Evolutionary conservation across 2,329 filamentous ascomycete species (phyloP), one percentile per base, ranked within the genome.

Genomic region (Penicillium sp.): DNA sequence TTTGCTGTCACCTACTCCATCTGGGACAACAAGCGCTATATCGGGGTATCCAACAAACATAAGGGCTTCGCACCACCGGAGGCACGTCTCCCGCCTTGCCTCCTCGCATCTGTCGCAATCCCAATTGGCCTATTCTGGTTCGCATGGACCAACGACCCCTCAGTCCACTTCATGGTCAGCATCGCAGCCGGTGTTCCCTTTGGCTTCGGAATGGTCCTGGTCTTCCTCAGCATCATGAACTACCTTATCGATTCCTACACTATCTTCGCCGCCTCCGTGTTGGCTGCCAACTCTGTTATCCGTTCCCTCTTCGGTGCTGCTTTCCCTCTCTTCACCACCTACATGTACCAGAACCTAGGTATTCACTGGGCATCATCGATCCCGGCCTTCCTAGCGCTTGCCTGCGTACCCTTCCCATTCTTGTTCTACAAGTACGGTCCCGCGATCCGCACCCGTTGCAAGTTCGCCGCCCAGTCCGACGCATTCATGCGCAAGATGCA

Each of bases 401-500:
- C 61, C 30, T 67, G 64, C 31, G 53, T 66, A 36, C 64, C 64
- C 1, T 67, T 67, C 59, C 64, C 64, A 11, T 67, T 66, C 59
- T 44, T 67, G 36, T 67, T 67, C 59, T 67, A 67, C 56, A 66
- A 66, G 51, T 67, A 67, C 40, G 64, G 64, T 16, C 47, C 58
- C 17, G 45, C 59, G 9, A 65, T 66, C 42, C 62, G 63, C 43
- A 52, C 42, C 14, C 59, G 63, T 33, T 66, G 63, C 62, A 65
- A 65, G 58, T 66, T 65, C 50, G 61, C 63, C 30, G 63, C 67
- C 31, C 61, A 69, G 52, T 70, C 68, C 5, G 69, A 71, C 5
- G 71, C 69, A 5, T 74, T 74, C 59, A 69, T 74, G 65, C 70
- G 68, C 53, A 71, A 68, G 56, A 65, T 73, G 56, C 62, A 70